Evolutionary conservation across 2,329 filamentous ascomycete species (phyloP), one percentile per base, ranked within the genome.

Genomic region (Chrysoporthe cubensis): DNA sequence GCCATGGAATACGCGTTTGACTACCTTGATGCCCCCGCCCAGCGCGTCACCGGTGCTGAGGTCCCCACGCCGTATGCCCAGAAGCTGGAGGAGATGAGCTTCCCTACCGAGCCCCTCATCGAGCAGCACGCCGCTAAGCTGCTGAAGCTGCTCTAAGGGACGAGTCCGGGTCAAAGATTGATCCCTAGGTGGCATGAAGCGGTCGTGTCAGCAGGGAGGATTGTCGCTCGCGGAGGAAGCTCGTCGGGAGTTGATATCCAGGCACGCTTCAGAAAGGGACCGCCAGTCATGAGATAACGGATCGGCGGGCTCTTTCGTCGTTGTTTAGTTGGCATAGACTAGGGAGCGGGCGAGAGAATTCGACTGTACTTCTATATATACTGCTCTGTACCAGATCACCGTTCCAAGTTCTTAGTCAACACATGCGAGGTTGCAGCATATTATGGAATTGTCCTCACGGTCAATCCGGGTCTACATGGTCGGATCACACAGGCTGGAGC

Each of bases 1-100:
- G 90, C 93, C 71, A 97, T 97, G 91, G 96, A 99, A 84, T 99
- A 98, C 81, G 94, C 89, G 71, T 99, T 98, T 78, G 96, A 99
- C 84, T 98, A 97, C 85, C 91, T 99, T 72, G 90, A 97, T 77
- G 93, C 94, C 66, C 96, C 96, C 60, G 96, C 94, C 70, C 91
- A 95, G 81, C 91, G 96, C 80, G 90, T 99, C 76, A 98, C 96
- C 69, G 96, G 96, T 79, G 95, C 96, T 72, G 96, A 99, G 80
- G 96, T 99, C 14, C 96, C 96, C 62, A 99, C 96, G 8, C 96
- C 96, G 48, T 98, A 99, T 79, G 95, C 96, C 68, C 86, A 91
- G 81, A 92, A 93, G 79, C 88, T 99, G 68, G 96, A 99, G 87
- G 90, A 96, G 82, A 91, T 99, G 93, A 87, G 87, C 76, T 99